Percentiles rank a stretch among this genome's conserved stretches.
Evolutionary conservation across 768 basidiomycete species (phyloP).

Genomic region (Amanita molliuscula): DNA sequence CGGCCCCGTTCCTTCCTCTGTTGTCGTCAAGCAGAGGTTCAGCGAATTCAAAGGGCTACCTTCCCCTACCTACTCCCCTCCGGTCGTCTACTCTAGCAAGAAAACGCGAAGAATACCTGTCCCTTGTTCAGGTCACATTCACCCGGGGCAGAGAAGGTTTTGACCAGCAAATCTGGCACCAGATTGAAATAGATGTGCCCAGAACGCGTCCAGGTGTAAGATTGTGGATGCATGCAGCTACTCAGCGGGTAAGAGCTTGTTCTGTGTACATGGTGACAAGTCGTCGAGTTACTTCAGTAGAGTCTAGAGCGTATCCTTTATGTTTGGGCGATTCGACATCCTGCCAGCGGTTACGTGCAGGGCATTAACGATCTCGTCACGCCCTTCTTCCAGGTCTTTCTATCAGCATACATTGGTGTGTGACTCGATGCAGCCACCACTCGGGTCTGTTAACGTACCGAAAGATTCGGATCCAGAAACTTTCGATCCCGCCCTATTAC

Average conservation of each 20-base stretch:
- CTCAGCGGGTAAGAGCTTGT: constrained; percentile 63
- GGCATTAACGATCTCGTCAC: constrained; percentile 98
- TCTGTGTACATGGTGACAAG: not conserved
- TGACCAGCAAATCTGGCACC: constrained; percentile 98
- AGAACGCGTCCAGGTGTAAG: constrained; percentile 85
- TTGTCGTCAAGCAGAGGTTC: not conserved
- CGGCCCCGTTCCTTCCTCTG: constrained; percentile 10
- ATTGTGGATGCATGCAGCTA: constrained; percentile 84
- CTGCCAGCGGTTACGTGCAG: constrained; percentile 97
- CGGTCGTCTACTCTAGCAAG: constrained; percentile 70
- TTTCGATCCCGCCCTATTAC: constrained; percentile 73
- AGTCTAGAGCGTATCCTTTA: constrained; percentile 92
- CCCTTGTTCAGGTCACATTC: constrained; percentile 85
- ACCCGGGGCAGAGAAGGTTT: constrained; percentile 75
- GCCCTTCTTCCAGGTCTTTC: constrained; percentile 96
- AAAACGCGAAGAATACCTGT: constrained; percentile 88
- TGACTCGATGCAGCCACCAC: constrained; percentile 5
- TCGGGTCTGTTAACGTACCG: constrained; percentile 4
- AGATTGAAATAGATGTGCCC: constrained; percentile 97
- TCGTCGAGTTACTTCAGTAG: constrained; percentile 30
- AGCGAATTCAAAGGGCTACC: constrained; percentile 62
- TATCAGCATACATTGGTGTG: constrained; percentile 88
- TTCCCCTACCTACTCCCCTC: constrained; percentile 73
- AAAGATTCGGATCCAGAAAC: constrained; percentile 84
- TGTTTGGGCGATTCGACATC: constrained; percentile 98